Percentiles rank a stretch among this genome's conserved stretches.
Evolutionary conservation across 1,139 yeast species (phyloP).

Genomic region (Geotrichum citri-aurantii): DNA sequence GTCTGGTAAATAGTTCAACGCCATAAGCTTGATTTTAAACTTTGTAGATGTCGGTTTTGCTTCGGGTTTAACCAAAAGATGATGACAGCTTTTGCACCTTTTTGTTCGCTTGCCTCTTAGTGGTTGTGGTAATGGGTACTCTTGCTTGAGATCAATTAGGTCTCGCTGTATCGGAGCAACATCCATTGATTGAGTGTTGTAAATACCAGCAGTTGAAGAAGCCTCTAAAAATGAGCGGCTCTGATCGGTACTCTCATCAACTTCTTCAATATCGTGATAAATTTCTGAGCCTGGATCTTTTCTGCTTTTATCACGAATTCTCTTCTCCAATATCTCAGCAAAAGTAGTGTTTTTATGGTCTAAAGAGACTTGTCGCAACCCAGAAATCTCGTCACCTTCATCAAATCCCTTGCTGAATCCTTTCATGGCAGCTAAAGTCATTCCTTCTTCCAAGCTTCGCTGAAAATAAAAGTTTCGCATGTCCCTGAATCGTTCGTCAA

Average conservation of each 20-base stretch:
- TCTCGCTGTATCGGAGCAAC: constrained; percentile 2
- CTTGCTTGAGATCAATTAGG: constrained; percentile 11
- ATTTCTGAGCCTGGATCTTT: constrained; percentile 16
- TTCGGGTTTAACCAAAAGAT: constrained; percentile 30
- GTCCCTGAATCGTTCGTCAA: constrained; percentile 15
- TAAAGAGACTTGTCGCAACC: not conserved
- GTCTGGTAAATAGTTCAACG: constrained; percentile 27
- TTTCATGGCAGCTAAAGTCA: constrained; percentile 15
- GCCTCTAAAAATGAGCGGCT: constrained; percentile 16
- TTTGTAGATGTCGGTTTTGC: constrained; percentile 27
- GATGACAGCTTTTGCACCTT: constrained; percentile 31
- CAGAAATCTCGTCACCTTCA: not conserved
- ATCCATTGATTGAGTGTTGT: not conserved
- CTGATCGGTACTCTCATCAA: constrained; percentile 17
- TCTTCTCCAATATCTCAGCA: constrained; percentile 18
- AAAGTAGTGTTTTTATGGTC: constrained; percentile 6
- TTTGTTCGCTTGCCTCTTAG: constrained; percentile 29
- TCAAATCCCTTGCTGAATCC: not conserved
- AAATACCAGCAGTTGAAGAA: constrained; percentile 1
- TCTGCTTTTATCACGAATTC: constrained; percentile 14
- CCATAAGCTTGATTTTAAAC: constrained; percentile 27
- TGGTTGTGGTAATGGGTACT: constrained; percentile 24
- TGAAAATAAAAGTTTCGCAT: constrained; percentile 18
- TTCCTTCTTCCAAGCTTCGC: constrained; percentile 19
- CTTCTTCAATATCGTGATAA: constrained; percentile 15